These are phyloP conservation scores for Xylariaceae sp. DNA, from an alignment of 2,329 filamentous ascomycete species.

Conservation along the genomic window DNA sequence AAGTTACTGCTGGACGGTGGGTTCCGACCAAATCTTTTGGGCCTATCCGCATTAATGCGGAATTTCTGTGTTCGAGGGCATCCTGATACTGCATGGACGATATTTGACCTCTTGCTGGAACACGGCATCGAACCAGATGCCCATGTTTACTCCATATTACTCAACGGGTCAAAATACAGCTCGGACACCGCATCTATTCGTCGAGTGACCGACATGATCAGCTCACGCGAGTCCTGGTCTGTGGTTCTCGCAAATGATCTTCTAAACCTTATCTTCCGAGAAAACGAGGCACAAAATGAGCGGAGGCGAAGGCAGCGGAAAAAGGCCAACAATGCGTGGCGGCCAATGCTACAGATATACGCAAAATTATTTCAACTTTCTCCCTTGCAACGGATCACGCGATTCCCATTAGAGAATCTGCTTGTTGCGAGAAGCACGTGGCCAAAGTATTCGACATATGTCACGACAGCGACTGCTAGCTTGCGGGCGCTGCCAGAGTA, in stretches of 20 bases:
- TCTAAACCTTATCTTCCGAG: conserved; percentile 53
- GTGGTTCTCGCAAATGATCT: conserved; percentile 53
- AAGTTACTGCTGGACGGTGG: conserved; percentile 61
- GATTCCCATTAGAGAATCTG: conserved; percentile 32
- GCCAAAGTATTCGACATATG: conserved; percentile 15
- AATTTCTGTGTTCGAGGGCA: conserved; percentile 71
- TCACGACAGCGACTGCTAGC: conserved; percentile 17
- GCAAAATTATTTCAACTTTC: conserved; percentile 50
- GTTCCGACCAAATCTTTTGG: conserved; percentile 62
- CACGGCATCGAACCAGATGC: conserved; percentile 65
- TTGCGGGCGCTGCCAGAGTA: conserved; percentile 26
- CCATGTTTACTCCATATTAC: conserved; percentile 68
- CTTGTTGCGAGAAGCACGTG: conserved; percentile 4
- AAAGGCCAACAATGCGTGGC: conserved; percentile 45
- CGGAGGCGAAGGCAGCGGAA: conserved; percentile 34
- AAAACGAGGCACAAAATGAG: conserved; percentile 42
- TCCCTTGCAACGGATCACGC: conserved; percentile 45
- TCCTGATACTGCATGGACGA: conserved; percentile 62
- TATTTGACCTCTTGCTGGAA: conserved; percentile 64
- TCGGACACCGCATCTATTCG: conserved; percentile 57
- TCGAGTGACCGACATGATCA: conserved; percentile 57
- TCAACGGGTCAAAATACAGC: conserved; percentile 68
- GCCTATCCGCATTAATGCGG: conserved; percentile 69
- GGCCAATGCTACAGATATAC: conserved; percentile 53
- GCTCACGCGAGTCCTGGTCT: conserved; percentile 50